Evolutionary conservation across 1,284 basidiomycete species (phyloP), one percentile per base, ranked within the genome.

Genomic region (Anthracocystis panici-leucophaei): DNA sequence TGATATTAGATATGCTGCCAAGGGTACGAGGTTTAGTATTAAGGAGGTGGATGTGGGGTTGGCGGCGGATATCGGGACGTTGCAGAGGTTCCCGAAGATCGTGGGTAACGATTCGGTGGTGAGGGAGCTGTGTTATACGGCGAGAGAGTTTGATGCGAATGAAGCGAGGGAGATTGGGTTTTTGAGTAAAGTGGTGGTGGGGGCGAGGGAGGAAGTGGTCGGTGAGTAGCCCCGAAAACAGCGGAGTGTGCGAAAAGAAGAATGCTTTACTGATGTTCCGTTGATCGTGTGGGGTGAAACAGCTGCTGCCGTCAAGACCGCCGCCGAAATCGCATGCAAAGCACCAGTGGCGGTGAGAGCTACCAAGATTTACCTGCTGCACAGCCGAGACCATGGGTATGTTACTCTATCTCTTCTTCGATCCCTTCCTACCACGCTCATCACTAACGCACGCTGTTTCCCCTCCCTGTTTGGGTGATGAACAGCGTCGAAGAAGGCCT

Each of bases 31-130:
- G 2, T 93, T 97, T 81, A 89, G 90, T 18, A 92, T 97, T 86
- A 93, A 94, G 61, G 94, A 97, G 88, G 92, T 94, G 9, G 93
- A 95, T 80, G 90, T 94, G 9, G 94, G 93, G 0, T 88, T 97
- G 0, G 94, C 94, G 2, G 92, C 95, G 2, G 95, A 97, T 84
- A 91, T 96, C 52, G 95, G 95, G 2, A 92, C 93, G 0, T 89
- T 98, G 16, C 93, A 95, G 35, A 90, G 92, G 42, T 88, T 96
- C 31, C 93, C 93, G 0, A 93, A 94, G 82, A 88, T 93, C 48
- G 89, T 90, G 0, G 93, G 91, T 0, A 95, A 94, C 86, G 89
- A 90, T 38, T 93, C 92, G 8, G 87, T 92, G n/a, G 87, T 91
- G 0, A 88, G 90, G 56, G 95, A 97, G 85, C 88, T 96, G 10